Evolutionary conservation across 1,284 basidiomycete genomes (phyloP).

Genomic region (Malassezia furfur): DNA sequence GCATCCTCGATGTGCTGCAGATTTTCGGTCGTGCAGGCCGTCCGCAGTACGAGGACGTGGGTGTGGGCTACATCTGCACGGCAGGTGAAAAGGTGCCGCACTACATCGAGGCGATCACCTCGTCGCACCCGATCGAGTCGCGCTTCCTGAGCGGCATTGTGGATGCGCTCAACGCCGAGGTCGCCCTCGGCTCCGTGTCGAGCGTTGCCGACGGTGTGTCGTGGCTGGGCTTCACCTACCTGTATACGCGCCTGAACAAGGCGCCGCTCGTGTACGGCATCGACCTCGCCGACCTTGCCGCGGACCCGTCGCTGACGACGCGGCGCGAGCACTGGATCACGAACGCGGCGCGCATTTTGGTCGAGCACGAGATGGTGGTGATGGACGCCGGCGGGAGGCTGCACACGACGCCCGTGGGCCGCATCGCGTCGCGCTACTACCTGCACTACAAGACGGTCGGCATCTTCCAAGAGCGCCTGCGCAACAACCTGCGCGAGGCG

Average conservation of each 20-base stretch:
- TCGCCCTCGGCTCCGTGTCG: constrained; percentile 85
- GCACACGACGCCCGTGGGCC: constrained; percentile 72
- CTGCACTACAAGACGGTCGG: constrained; percentile 78
- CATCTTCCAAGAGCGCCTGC: constrained; percentile 75
- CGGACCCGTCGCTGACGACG: constrained; percentile 69
- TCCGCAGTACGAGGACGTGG: constrained; percentile 86
- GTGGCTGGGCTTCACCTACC: constrained; percentile 96
- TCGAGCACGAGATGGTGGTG: constrained; percentile 72
- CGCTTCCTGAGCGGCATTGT: constrained; percentile 73
- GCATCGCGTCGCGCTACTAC: constrained; percentile 95
- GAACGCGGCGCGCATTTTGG: constrained; percentile 63
- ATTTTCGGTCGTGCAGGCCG: constrained; percentile 96
- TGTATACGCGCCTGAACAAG: constrained; percentile 88
- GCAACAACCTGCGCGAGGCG: constrained; percentile 80
- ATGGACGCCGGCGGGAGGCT: constrained; percentile 63
- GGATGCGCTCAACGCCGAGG: constrained; percentile 90
- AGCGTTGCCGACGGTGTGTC: constrained; percentile 77
- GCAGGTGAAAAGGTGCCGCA: constrained; percentile 84
- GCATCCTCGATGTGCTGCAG: constrained; percentile 86
- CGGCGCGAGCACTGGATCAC: constrained; percentile 67
- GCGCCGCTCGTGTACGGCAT: constrained; percentile 87
- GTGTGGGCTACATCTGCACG: constrained; percentile 94
- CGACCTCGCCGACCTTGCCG: constrained; percentile 59
- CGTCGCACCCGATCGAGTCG: constrained; percentile 90
- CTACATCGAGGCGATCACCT: constrained; percentile 78